A percentile compares a stretch with the other conserved stretches of the same genome.
phyloP scores from a whole-genome alignment of 208 protist genomes.

The Zelonia costaricensis region DNA sequence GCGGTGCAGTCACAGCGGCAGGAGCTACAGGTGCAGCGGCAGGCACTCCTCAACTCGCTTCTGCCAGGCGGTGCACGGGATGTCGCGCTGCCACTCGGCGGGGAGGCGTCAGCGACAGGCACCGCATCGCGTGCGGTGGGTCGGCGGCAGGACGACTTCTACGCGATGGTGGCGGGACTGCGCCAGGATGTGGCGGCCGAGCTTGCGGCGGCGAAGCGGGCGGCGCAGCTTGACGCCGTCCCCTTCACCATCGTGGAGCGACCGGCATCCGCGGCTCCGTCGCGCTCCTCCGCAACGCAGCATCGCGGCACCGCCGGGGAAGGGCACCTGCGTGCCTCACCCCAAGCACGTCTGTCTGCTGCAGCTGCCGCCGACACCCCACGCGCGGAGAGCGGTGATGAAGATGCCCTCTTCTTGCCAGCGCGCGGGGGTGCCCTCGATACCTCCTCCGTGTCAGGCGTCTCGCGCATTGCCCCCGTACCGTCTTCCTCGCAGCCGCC shows the following conservation, averaged over 20 bases:
- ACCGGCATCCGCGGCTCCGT: not conserved
- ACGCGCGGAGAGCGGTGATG: not conserved
- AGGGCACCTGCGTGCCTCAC: not conserved
- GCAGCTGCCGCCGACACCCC: not conserved
- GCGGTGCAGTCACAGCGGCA: not conserved
- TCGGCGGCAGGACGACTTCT: constrained; percentile 30
- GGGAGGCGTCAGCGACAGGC: too few relatives aligned
- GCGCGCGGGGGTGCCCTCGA: not conserved
- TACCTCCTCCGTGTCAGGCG: constrained; percentile 1
- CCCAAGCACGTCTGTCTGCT: not conserved
- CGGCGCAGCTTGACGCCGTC: not conserved
- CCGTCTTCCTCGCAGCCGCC: not conserved
- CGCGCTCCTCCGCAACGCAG: not conserved
- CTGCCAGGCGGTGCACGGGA: not conserved
- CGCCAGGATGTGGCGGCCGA: constrained; percentile 29
- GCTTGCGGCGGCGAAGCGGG: constrained; percentile 6
- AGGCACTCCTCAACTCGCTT: not conserved
- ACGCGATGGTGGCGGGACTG: constrained; percentile 36
- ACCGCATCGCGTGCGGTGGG: too few relatives aligned
- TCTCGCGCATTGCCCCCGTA: not conserved
- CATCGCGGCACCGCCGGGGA: not conserved
- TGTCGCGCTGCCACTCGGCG: too few relatives aligned
- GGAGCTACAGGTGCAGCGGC: not conserved
- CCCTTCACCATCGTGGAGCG: constrained; percentile 31
- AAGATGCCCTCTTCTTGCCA: not conserved